Evolutionary conservation across 345 rosid genomes (phyloP).

Genomic region (Brassica napus): DNA sequence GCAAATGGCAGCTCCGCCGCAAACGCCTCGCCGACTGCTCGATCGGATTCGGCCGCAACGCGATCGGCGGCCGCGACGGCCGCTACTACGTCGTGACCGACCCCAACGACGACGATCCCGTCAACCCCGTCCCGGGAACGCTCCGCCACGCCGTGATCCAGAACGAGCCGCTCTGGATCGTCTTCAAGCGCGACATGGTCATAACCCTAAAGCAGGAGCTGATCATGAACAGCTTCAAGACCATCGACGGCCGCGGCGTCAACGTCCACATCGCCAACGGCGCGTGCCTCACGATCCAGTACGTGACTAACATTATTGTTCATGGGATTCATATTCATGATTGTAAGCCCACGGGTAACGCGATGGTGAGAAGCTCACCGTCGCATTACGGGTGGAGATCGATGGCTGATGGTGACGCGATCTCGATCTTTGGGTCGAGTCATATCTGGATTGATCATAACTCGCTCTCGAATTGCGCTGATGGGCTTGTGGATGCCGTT

Average conservation of each 20-base stretch:
- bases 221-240: conserved; percentile 86
- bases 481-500: conserved; percentile 74
- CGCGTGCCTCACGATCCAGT: conserved; percentile 68
- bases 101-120: conserved; percentile 58
- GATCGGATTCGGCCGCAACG: conserved; percentile 80
- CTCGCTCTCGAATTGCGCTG: conserved; percentile 78
- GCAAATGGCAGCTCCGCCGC: conserved; percentile 53
- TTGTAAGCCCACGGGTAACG: conserved; percentile 70
- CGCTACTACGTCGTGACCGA: conserved; percentile 59
- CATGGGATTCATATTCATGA: conserved; percentile 75
- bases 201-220: conserved; percentile 70
- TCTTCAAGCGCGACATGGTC: conserved; percentile 78
- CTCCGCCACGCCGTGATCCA: conserved; percentile 87
- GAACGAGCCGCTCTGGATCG: conserved; percentile 74
- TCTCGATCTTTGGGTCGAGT: conserved; percentile 71
- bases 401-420: conserved; percentile 76
- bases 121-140: conserved; percentile 69
- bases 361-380: conserved; percentile 85
- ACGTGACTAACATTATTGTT: conserved; percentile 66
- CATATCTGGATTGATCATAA: conserved; percentile 94
- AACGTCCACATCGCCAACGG: conserved; percentile 64
- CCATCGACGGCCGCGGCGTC: conserved; percentile 71
- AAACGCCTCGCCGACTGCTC: conserved; percentile 66
- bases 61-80: conserved; percentile 81
- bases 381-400: conserved; percentile 74